Base-by-base conservation (phyloP, 257 asterid genomes). In the Handroanthus guayacan region DNA sequence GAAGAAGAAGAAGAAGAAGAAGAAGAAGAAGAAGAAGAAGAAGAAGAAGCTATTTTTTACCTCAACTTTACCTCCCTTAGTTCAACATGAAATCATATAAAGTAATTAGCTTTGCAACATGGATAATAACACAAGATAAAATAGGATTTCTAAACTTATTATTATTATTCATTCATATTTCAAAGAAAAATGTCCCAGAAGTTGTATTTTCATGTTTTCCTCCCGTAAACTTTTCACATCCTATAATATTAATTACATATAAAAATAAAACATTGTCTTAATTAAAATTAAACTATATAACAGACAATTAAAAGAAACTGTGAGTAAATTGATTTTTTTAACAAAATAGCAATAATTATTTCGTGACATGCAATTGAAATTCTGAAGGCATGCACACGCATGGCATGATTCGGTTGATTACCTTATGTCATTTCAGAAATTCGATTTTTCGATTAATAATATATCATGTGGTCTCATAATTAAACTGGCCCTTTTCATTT, bases 381-480 rank as follows among this genome's bases (percentile, higher is more conserved):
- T 41, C 79, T 69, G 37, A 37, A 43, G 10, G 39, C 57, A 62
- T 62, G 50, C 75, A 76, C 75, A 74, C 75, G 74, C 80, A 75
- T 81, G 76, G 62, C 20, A 63, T 39, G 67, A 74, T 74, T 69
- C 45, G 74, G 51, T 60, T 70, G 67, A 48, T 50, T 78, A 57
- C 51, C 52, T 37, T 64, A 37, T 9, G 37, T 57, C 55, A 77
- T 48, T 80, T 72, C 67, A 48, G 11, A 61, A 50, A 56, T 68
- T 76, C 14, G 5, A 41, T 36, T 63, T 50, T 38, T 31, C 44
- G 20, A 8, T 18, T 16, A 55, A 51, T 63, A 36, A 62, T 36
- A 45, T 6, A 38, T 31, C 87, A 88, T 84, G 86, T 85, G 86
- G 84, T 76, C 75, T 83, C 77, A 87, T 83, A 73, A 83, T 86